phyloP scores from a whole-genome alignment of 2,329 filamentous ascomycete species.

The Exophiala oligosperma region DNA sequence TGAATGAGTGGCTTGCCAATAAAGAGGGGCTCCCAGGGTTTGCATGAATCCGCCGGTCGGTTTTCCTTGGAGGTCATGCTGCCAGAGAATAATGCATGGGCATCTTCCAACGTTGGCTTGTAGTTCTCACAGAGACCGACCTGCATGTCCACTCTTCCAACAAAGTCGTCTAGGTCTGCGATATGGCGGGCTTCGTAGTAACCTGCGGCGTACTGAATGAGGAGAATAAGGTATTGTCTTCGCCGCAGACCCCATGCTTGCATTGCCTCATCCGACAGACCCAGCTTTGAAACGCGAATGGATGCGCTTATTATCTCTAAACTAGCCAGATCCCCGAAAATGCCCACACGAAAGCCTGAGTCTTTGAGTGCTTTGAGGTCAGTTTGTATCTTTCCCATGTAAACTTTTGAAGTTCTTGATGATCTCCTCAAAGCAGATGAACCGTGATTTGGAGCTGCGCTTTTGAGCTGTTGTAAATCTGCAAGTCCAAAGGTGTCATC shows the following conservation, averaged over 20 bases:
- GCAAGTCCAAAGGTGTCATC: slow-evolving; percentile 27
- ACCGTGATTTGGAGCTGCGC: not conserved
- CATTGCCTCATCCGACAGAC: slow-evolving; percentile 71
- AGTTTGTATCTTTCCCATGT: slow-evolving; percentile 46
- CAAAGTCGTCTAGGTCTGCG: slow-evolving; percentile 38
- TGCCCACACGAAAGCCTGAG: slow-evolving; percentile 70
- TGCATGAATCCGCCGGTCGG: too few species aligned
- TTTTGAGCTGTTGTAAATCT: not conserved
- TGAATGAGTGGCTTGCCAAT: slow-evolving; percentile 71
- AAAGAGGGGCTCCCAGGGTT: slow-evolving; percentile 58
- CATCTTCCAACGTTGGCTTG: slow-evolving; percentile 64
- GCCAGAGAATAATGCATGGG: slow-evolving; percentile 27
- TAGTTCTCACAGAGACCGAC: slow-evolving; percentile 71
- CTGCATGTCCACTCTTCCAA: slow-evolving; percentile 55
- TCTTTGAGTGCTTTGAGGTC: slow-evolving; percentile 64
- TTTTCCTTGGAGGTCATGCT: slow-evolving; percentile 20
- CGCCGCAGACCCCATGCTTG: slow-evolving; percentile 72
- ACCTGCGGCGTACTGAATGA: slow-evolving; percentile 63
- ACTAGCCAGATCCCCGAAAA: slow-evolving; percentile 52
- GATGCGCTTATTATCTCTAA: slow-evolving; percentile 65
- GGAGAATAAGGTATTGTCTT: slow-evolving; percentile 69
- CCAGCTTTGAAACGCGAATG: slow-evolving; percentile 67
- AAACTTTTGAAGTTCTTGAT: not conserved
- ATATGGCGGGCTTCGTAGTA: slow-evolving; percentile 63
- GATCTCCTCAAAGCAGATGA: not conserved